Percentiles rank a stretch among this genome's conserved stretches.
phyloP scores from a whole-genome alignment of 2,329 filamentous ascomycete species.

The Colletotrichum aenigma region DNA sequence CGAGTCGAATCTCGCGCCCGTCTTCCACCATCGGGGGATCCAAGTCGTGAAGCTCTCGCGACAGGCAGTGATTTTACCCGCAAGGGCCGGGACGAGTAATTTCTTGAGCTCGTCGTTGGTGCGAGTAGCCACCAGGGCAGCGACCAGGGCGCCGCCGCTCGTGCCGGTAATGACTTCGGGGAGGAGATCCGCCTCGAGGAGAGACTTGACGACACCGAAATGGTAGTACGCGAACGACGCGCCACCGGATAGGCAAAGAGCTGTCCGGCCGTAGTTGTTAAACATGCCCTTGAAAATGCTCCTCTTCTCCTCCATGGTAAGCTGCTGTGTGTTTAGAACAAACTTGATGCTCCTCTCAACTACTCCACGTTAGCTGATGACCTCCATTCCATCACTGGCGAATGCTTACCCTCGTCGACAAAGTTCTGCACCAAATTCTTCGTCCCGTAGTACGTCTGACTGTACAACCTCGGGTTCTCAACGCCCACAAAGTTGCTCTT shows the following conservation, averaged over 20 bases:
- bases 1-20: constrained; percentile 92
- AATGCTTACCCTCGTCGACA: constrained; percentile 73
- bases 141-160: constrained; percentile 90
- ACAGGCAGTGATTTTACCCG: constrained; percentile 83
- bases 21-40: constrained; percentile 86
- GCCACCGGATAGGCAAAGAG: constrained; percentile 90
- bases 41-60: constrained; percentile 78
- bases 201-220: constrained; percentile 87
- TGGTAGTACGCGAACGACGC: constrained; percentile 97
- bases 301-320: constrained; percentile 76
- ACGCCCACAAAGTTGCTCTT: constrained; percentile 98
- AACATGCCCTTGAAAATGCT: constrained; percentile 85
- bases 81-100: constrained; percentile 85
- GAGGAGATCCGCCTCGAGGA: constrained; percentile 83
- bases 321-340: constrained; percentile 68
- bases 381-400: not conserved
- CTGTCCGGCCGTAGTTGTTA: constrained; percentile 90
- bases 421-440: constrained; percentile 92
- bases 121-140: constrained; percentile 83
- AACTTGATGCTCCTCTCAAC: constrained; percentile 71
- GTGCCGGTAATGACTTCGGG: constrained; percentile 97
- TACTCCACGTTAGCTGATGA: constrained; percentile 31
- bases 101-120: constrained; percentile 90
- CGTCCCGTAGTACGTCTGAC: constrained; percentile 97
- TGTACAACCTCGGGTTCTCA: constrained; percentile 93